Base-by-base conservation (phyloP, 805 yeast genomes). In the Candida succiphila region DNA sequence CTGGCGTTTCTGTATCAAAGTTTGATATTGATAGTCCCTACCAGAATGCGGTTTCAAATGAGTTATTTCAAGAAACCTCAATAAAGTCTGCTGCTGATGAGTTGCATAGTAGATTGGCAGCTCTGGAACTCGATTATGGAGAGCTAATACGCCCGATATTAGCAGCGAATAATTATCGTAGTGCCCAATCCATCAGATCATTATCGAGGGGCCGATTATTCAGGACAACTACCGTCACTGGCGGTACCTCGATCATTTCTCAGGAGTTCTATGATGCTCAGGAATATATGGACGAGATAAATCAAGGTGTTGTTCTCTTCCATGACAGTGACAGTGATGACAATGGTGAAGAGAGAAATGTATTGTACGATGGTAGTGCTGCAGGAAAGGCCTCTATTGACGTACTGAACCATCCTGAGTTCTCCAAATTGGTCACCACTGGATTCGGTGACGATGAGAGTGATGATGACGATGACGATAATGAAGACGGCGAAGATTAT, bases 181-280 rank as follows among this genome's bases (percentile, higher is more conserved):
- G n/a, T n/a, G n/a, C n/a, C n/a, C n/a, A n/a, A n/a, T 41, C 48
- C 12, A 17, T 40, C 7, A 35, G 48, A 29, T 46, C 52, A 13
- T 40, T 46, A 13, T 42, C 56, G 2, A 40, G 50, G 27, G 38
- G 42, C 25, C 36, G 48, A 6, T 37, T 53, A 17, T 41, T 49
- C 4, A 42, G 59, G 30, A 47, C 51, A 2, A 43, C 40, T 15
- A 51, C 53, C 2, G 34, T 48, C 7, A 26, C 17, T 7, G 28
- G 16, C 8, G 39, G 39, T 4, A 48, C 51, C 3, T 44, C 49
- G 3, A 46, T 51, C 5, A 56, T 69, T 17, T 64, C 70, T 4
- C 72, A 69, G 29, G 77, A 73, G 32, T 76, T 66, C 45, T 75
- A 55, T 46, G 94, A 84, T 58, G 94, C 94, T 1, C 67, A 66